A percentile compares a stretch with the other conserved stretches of the same genome.
These are phyloP conservation scores for Dysphania ambrosioides DNA, from an alignment of 148 eudicot genomes.

Conservation along the genomic window DNA sequence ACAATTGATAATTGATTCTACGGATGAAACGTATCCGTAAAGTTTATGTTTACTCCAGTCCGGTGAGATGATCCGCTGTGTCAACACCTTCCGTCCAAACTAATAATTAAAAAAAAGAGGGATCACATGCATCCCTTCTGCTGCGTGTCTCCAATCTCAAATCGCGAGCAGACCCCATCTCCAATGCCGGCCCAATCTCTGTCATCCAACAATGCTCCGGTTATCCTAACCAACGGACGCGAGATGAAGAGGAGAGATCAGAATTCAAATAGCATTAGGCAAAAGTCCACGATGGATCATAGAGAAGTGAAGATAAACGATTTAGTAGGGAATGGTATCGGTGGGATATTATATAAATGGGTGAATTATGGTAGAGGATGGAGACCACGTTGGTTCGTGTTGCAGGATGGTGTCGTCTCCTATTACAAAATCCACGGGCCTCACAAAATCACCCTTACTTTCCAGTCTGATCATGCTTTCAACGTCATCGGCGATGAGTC, in stretches of 20 bases:
- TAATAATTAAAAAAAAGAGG: too few species aligned
- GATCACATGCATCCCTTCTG: slow-evolving; percentile 60
- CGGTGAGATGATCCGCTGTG: slow-evolving; percentile 19
- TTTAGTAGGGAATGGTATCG: slow-evolving; percentile 62
- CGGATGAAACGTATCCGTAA: too few species aligned
- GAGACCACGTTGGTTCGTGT: slow-evolving; percentile 83
- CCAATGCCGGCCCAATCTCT: slow-evolving; percentile 25
- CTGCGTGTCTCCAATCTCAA: slow-evolving; percentile 44
- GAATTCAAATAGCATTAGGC: too few species aligned
- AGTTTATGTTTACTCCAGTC: slow-evolving; percentile 3
- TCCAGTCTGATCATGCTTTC: slow-evolving; percentile 49
- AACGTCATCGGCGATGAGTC: slow-evolving; percentile 77
- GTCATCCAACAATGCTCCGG: slow-evolving; percentile 9
- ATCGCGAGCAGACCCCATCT: slow-evolving; percentile 22
- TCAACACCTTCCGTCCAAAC: background rate
- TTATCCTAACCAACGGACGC: slow-evolving; percentile 24
- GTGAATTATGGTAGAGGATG: slow-evolving; percentile 91
- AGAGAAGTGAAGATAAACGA: slow-evolving; percentile 55
- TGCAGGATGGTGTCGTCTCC: slow-evolving; percentile 79
- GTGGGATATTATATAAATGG: slow-evolving; percentile 76
- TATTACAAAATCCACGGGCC: slow-evolving; percentile 85
- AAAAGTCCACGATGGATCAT: slow-evolving; percentile 27
- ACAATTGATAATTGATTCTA: too few species aligned
- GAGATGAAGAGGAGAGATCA: too few species aligned
- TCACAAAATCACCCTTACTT: slow-evolving; percentile 45